phyloP scores from a whole-genome alignment of 352 stramenopile species.

The Hyphochytrium catenoides region DNA sequence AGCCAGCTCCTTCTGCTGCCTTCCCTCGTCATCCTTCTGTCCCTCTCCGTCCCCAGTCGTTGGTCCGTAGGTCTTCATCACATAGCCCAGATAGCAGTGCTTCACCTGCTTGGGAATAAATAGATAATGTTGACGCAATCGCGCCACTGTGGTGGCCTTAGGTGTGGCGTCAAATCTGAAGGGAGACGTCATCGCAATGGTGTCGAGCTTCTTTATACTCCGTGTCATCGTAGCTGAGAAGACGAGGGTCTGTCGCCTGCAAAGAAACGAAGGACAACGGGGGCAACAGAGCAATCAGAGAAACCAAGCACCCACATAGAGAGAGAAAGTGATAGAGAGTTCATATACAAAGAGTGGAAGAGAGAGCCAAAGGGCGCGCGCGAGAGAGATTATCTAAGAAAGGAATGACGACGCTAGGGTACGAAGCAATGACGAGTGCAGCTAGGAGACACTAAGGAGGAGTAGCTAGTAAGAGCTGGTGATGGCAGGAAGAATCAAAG shows the following conservation, averaged over 20 bases:
- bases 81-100: slow-evolving; percentile 79
- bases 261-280: too few relatives aligned
- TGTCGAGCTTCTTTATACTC: slow-evolving; percentile 58
- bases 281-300: too few relatives aligned
- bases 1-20: slow-evolving; percentile 12
- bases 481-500: too few relatives aligned
- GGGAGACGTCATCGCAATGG: slow-evolving; percentile 28
- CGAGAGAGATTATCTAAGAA: too few relatives aligned
- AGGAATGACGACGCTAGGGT: too few relatives aligned
- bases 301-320: too few relatives aligned
- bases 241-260: slow-evolving; percentile 76
- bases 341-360: too few relatives aligned
- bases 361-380: too few relatives aligned
- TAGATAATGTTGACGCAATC: slow-evolving; percentile 88
- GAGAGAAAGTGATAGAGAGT: too few relatives aligned
- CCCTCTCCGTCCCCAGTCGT: slow-evolving; percentile 9
- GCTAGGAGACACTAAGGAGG: too few relatives aligned
- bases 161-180: slow-evolving; percentile 46
- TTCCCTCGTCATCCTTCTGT: slow-evolving; percentile 16
- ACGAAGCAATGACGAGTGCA: too few relatives aligned
- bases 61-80: slow-evolving; percentile 29
- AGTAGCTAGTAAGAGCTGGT: too few relatives aligned
- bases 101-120: slow-evolving; percentile 91
- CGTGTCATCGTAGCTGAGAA: slow-evolving; percentile 94
- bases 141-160: slow-evolving; percentile 61